A percentile compares a stretch with the other conserved stretches of the same genome.
Evolutionary conservation across 1,284 basidiomycete genomes (phyloP).

Genomic region (Cryptococcus hybrid): DNA sequence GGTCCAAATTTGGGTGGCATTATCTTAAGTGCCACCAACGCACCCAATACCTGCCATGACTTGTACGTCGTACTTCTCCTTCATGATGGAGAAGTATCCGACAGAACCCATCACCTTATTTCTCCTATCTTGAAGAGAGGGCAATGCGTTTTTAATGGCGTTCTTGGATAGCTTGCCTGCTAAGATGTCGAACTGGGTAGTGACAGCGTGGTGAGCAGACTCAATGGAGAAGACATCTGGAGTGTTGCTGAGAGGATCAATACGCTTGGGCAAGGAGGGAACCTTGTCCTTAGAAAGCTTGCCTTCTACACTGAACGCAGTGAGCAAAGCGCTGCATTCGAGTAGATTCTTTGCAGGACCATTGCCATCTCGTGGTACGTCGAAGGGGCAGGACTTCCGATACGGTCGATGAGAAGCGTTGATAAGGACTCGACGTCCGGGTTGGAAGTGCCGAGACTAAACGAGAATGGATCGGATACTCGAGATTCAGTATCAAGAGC

Average conservation of each 20-base stretch:
- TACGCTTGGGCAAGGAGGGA: slow-evolving; percentile 72
- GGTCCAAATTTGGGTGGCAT: slow-evolving; percentile 93
- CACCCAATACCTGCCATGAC: slow-evolving; percentile 86
- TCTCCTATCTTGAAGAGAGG: slow-evolving; percentile 74
- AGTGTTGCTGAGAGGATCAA: slow-evolving; percentile 67
- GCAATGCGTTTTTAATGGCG: slow-evolving; percentile 69
- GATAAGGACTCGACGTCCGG: slow-evolving; percentile 66
- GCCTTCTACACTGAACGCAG: slow-evolving; percentile 78
- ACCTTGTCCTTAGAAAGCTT: slow-evolving; percentile 77
- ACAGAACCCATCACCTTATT: slow-evolving; percentile 70
- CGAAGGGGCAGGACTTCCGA: slow-evolving; percentile 67
- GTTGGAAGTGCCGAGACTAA: slow-evolving; percentile 46
- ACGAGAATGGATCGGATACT: slow-evolving; percentile 2
- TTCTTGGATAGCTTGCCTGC: slow-evolving; percentile 56
- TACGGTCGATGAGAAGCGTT: slow-evolving; percentile 63
- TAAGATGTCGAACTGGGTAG: slow-evolving; percentile 68
- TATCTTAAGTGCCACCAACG: slow-evolving; percentile 78
- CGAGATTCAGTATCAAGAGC: slow-evolving; percentile 50
- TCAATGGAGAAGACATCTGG: slow-evolving; percentile 74
- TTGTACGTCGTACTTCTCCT: slow-evolving; percentile 81
- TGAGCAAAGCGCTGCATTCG: slow-evolving; percentile 77
- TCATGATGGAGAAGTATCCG: slow-evolving; percentile 77
- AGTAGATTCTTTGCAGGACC: slow-evolving; percentile 73
- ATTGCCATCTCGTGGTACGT: slow-evolving; percentile 92
- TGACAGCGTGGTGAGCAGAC: slow-evolving; percentile 71